Base-by-base conservation (phyloP, 1,284 basidiomycete genomes). In the Macrocybe sp. region DNA sequence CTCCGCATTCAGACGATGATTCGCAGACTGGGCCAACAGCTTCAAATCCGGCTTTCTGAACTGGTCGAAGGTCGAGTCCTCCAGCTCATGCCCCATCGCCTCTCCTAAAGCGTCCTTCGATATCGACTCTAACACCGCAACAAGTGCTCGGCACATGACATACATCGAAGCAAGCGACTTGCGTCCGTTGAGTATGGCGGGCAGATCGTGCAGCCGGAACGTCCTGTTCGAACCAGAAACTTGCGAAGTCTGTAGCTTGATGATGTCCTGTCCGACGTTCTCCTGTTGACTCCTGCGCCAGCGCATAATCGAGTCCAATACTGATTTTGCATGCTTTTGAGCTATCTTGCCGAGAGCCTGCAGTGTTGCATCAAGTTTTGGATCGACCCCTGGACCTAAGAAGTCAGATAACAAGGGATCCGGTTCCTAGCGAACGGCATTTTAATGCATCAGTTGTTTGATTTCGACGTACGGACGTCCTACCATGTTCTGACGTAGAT, bases 301-400 rank as follows among this genome's bases (percentile, higher is more conserved):
- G 14, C 87, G 82, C 73, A 88, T 85, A 45, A 97, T 79, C 4
- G 91, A 86, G 52, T 94, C 90, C 32, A 96, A 76, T 4, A 97
- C 92, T 35, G 84, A 79, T 56, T 92, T 89, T 2, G 91, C 77
- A 50, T 92, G 84, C 47, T 89, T 90, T 51, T 86, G 83, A 1
- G 91, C 91, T 48, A 96, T 85, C 60, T 91, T 89, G 7, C 89
- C 91, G 3, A 98, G 76, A 1, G 92, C 92, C 5, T 79, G 73
- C 31, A 97, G 75, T 4, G 87, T 77, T 30, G 85, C 81, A 60
- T 97, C 93, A 54, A 96, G 90, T 48, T 83, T 78, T 1, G 76
- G 63, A 59, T 96, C 92, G 1, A 86, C 74, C 1, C 81, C 76
- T 0, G 80, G 74, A 31, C 85, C 91, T 58, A 96, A 79, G 49